Percentiles rank a stretch among this genome's conserved stretches.
These are phyloP conservation scores for Hypsizygus marmoreus DNA, from an alignment of 768 basidiomycete genomes.

Conservation along the genomic window DNA sequence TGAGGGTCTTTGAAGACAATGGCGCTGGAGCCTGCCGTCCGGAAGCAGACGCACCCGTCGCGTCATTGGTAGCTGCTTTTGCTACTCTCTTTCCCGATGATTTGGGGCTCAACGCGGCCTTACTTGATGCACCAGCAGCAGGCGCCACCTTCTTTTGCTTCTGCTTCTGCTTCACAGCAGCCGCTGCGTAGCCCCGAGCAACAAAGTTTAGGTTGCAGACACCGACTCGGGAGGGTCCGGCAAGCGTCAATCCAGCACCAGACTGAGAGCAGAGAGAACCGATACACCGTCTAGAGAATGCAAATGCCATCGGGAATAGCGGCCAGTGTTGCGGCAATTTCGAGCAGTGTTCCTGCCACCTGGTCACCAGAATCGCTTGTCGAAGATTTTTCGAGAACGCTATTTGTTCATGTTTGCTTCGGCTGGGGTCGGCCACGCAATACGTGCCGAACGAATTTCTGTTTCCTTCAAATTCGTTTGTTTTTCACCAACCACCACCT, in stretches of 20 bases:
- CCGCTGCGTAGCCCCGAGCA: constrained; percentile 11
- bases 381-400: constrained; percentile 6
- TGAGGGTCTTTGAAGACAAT: background rate
- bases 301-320: constrained; percentile 19
- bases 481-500: constrained; percentile 33
- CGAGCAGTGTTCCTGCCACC: background rate
- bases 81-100: background rate
- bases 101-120: constrained; percentile 2
- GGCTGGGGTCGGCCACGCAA: constrained; percentile 33
- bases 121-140: background rate
- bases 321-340: background rate
- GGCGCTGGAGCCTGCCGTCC: constrained; percentile 1
- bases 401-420: constrained; percentile 26
- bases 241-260: constrained; percentile 6
- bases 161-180: constrained; percentile 12
- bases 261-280: constrained; percentile 13
- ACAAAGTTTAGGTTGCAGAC: background rate
- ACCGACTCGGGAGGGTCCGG: constrained; percentile 8
- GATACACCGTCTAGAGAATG: constrained; percentile 17
- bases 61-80: background rate
- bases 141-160: constrained; percentile 4
- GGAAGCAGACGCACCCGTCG: background rate
- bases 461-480: constrained; percentile 18
- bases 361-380: constrained; percentile 3
- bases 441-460: constrained; percentile 22